phyloP scores from a whole-genome alignment of 1,284 basidiomycete genomes.

The Irpex sp. region DNA sequence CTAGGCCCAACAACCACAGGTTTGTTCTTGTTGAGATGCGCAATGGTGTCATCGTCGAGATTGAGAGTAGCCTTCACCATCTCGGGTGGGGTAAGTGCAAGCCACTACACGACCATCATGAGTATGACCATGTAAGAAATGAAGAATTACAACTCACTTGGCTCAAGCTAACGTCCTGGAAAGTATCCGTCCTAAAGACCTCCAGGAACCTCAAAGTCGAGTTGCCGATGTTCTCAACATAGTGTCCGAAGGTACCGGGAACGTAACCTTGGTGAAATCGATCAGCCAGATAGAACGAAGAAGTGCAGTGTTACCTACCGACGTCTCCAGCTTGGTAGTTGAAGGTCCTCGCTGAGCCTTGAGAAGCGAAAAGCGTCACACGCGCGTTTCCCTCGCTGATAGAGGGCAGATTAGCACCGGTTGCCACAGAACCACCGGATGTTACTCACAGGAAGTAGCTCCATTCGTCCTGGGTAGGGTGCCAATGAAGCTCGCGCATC shows the following conservation, averaged over 20 bases:
- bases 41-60: conserved; percentile 31
- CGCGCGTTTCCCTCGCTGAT: conserved; percentile 55
- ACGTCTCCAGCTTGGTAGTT: conserved; percentile 62
- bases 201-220: conserved; percentile 57
- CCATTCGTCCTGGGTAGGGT: conserved; percentile 71
- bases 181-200: conserved; percentile 45
- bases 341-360: conserved; percentile 63
- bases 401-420: not conserved
- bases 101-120: conserved; percentile 25
- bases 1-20: conserved; percentile 24
- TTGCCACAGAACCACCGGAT: not conserved
- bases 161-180: conserved; percentile 27
- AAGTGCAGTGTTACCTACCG: conserved; percentile 32
- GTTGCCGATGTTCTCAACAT: conserved; percentile 67
- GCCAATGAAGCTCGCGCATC: conserved; percentile 57
- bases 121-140: not conserved
- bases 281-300: not conserved
- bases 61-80: conserved; percentile 37
- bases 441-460: conserved; percentile 45
- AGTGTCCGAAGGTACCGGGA: conserved; percentile 43
- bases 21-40: conserved; percentile 32
- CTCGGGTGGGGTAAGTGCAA: conserved; percentile 37
- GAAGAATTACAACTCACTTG: conserved; percentile 18
- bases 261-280: conserved; percentile 3
- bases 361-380: conserved; percentile 62